Evolutionary conservation across 1,284 basidiomycete genomes (phyloP).

Genomic region (Ganoderma lingzhi): DNA sequence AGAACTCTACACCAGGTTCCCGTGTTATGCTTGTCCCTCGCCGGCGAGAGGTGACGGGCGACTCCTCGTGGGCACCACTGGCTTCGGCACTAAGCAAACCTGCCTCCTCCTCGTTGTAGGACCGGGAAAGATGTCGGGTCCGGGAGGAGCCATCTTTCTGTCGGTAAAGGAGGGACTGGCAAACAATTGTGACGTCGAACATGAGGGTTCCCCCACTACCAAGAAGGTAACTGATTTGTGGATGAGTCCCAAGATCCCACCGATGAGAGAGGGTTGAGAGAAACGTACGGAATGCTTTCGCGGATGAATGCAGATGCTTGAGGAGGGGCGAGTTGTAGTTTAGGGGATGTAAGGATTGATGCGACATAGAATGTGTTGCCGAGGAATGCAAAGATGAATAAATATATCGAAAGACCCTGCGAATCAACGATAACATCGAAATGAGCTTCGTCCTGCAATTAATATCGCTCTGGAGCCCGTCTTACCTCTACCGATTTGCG

Average conservation of each 20-base stretch:
- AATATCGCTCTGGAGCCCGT: slow-evolving; percentile 9
- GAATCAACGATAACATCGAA: slow-evolving; percentile 14
- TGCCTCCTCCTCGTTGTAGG: slow-evolving; percentile 40
- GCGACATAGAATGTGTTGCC: slow-evolving; percentile 92
- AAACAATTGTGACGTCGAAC: slow-evolving; percentile 89
- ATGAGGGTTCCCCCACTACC: slow-evolving; percentile 90
- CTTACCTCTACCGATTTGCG: slow-evolving; percentile 89
- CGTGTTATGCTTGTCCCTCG: slow-evolving; percentile 31
- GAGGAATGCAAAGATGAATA: slow-evolving; percentile 92
- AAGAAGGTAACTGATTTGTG: slow-evolving; percentile 71
- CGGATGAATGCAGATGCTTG: slow-evolving; percentile 66
- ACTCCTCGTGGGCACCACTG: slow-evolving; percentile 37
- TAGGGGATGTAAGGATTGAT: slow-evolving; percentile 79
- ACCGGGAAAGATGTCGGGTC: slow-evolving; percentile 35
- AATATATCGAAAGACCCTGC: slow-evolving; percentile 89
- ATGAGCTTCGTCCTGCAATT: neutral
- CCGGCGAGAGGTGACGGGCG: slow-evolving; percentile 36
- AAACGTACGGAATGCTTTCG: slow-evolving; percentile 79
- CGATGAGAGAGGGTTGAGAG: slow-evolving; percentile 21
- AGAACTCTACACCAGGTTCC: slow-evolving; percentile 9
- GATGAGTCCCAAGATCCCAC: neutral
- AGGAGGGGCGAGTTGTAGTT: slow-evolving; percentile 59
- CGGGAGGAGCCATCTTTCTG: slow-evolving; percentile 32
- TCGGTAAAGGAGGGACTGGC: slow-evolving; percentile 64
- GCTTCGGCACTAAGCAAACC: slow-evolving; percentile 40